These are phyloP conservation scores for Fusarium sp. DNA, from an alignment of 2,329 filamentous ascomycete species.

Conservation along the genomic window DNA sequence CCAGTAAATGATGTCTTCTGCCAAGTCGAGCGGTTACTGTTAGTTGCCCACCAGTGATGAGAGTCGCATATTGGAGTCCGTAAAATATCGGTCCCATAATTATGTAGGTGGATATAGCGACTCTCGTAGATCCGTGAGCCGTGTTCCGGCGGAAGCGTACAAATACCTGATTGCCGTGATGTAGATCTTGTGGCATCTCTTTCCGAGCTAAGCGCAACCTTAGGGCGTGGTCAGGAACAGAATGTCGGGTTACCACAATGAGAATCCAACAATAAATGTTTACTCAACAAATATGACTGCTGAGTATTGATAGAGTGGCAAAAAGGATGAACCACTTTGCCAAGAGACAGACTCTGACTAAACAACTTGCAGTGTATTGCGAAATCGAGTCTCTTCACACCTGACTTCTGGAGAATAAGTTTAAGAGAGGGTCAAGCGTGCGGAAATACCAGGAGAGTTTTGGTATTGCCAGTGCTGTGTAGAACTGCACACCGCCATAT, in stretches of 20 bases:
- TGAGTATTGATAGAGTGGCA: background rate
- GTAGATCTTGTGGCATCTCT: background rate
- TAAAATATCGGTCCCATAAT: conserved; percentile 3
- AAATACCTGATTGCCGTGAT: background rate
- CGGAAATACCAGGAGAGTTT: background rate
- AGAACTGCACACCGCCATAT: background rate
- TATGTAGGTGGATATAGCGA: background rate
- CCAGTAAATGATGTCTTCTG: background rate
- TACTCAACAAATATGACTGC: conserved; percentile 6
- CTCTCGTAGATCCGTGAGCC: conserved; percentile 9
- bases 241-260: background rate
- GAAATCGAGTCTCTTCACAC: background rate
- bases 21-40: background rate
- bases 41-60: background rate
- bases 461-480: background rate
- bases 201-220: background rate
- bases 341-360: background rate
- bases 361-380: background rate
- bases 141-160: background rate
- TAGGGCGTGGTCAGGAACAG: background rate
- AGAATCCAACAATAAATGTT: conserved; percentile 3
- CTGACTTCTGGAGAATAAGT: background rate
- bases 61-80: background rate
- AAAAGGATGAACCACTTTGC: background rate
- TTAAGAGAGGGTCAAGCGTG: background rate